Conservation (phyloP, 2,329 filamentous ascomycete species). For the Fusarium ambrosium region DNA sequence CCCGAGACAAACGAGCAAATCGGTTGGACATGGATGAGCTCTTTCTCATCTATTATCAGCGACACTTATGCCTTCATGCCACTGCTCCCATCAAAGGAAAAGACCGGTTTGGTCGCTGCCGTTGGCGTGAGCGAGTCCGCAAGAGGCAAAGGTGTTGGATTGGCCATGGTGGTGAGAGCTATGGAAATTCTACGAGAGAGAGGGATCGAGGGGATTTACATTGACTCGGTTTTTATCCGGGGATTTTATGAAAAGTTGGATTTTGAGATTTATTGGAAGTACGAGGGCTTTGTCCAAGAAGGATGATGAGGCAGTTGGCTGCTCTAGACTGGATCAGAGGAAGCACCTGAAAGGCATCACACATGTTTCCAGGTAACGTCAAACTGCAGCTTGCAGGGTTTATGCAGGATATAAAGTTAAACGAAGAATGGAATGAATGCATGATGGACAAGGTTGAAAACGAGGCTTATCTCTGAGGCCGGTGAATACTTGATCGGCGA, state of each 20-base stretch:
- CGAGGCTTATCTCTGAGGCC: background rate
- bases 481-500: background rate
- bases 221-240: constrained; percentile 38
- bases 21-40: constrained; percentile 46
- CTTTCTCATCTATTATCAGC: background rate
- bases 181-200: constrained; percentile 40
- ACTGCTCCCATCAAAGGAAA: constrained; percentile 32
- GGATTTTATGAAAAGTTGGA: constrained; percentile 43
- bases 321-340: background rate
- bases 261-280: constrained; percentile 34
- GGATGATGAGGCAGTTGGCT: background rate
- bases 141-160: constrained; percentile 37
- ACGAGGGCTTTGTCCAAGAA: constrained; percentile 16
- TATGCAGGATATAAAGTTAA: background rate
- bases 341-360: background rate
- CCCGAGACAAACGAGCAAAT: constrained; percentile 42
- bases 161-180: constrained; percentile 40
- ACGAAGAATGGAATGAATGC: background rate
- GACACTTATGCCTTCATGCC: constrained; percentile 33
- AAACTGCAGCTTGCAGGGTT: background rate
- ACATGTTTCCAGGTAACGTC: background rate
- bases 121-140: constrained; percentile 39
- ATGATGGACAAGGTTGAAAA: background rate
- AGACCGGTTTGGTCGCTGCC: constrained; percentile 41
- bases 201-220: constrained; percentile 35